Base-by-base conservation (phyloP, 2,329 filamentous ascomycete species). In the Echinosphaeria canescens region DNA sequence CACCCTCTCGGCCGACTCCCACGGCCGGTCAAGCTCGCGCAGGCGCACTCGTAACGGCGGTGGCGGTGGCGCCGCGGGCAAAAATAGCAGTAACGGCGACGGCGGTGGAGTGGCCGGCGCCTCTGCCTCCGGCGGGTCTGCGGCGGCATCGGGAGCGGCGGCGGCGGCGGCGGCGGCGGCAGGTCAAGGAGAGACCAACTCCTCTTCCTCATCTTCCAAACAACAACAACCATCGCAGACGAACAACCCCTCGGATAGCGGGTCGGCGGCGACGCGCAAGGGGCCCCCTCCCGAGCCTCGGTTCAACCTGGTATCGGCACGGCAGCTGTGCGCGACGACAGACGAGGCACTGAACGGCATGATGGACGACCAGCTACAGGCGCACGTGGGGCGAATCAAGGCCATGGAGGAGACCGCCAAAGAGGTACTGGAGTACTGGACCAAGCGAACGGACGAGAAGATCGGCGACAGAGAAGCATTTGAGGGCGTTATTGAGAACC, bases 401-500 rank as follows among this genome's bases (percentile, higher is more conserved):
- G 63, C 60, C 9, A 56, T 84, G 48, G 70, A 79, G 32, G 58
- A 55, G n/a, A 59, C 63, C 13, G 80, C 81, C 4, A 75, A 73
- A 29, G 67, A 79, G 31, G 70, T 84, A 22, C 54, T 93, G 27
- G 76, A 81, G 36, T 91, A 85, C 44, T 95, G 85, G 85, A 63
- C 79, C 38, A 78, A 79, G 53, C 59, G 72, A 38, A 74, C 76
- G 28, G 84, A 92, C 43, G 81, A 82, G 38, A 80, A 85, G 39
- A 54, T 91, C 35, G 79, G 79, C 22, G 85, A 95, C 43, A 74
- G 88, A 38, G 85, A 93, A 44, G 80, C 82, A 3, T 88, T 93
- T 46, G 85, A 95, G 45, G 82, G 81, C 1, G 85, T 95, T 11
- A 93, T 95, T 59, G 85, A 92, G 51, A 93, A 92, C 47, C 49